Evolutionary conservation across 1,139 yeast species (phyloP), one percentile per base, ranked within the genome.

Genomic region (Diutina pseudorugosa): DNA sequence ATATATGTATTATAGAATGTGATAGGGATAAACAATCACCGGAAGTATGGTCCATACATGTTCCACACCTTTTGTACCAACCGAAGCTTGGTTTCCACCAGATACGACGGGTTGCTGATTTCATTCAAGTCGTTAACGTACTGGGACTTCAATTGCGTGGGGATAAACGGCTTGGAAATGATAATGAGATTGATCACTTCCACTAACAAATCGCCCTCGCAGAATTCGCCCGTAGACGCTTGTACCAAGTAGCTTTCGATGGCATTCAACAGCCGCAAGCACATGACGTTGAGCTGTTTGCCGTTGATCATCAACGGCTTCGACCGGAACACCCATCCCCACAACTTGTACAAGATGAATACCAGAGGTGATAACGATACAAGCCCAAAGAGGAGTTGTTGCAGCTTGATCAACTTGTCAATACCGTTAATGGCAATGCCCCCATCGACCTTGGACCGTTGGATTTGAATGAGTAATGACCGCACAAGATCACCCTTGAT

Each of bases 381-480:
- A 43, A 88, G 72, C 1, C 96, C 97, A 69, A 93, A 89, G 23
- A 93, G 94, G 52, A 93, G 76, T 64, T 93, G 96, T 68, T 93
- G 98, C 49, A 94, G 85, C 65, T 89, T 85, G 53, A 93, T 75
- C 58, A 93, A 71, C 64, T 87, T 85, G 67, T 93, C 98, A 57
- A 93, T 91, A 8, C 98, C 98, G 59, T 77, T 82, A 56, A 93
- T 79, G 0, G 96, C 98, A 8, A 90, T 73, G 40, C 88, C 93
- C 3, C 96, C 96, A 64, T 93, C 98, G 14, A 93, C 97, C 68
- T 93, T 93, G 14, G 96, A 85, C 67, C 93, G 93, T 65, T 93
- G 98, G 9, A 93, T 73, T 66, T 93, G 98, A 55, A 93, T 91
- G 60, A 93, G 68, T 50, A 93, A 67, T 12, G 93, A 82, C 52